Evolutionary conservation across 148 eudicot genomes (phyloP).

Genomic region (Vaccinium corymbosum): DNA sequence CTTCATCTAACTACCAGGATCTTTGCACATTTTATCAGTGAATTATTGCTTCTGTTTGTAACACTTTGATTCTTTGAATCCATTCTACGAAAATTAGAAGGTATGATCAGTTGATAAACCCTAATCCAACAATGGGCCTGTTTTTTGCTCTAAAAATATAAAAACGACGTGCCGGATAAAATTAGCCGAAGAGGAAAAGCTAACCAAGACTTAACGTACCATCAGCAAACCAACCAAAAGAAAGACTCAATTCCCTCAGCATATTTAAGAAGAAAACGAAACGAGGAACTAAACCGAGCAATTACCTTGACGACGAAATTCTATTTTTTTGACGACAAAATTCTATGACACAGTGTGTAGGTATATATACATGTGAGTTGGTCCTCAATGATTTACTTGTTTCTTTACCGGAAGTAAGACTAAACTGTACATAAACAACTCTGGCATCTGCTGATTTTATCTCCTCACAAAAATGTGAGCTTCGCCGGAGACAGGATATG

Average conservation of each 20-base stretch:
- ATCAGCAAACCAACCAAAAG: not conserved
- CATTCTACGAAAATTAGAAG: too few species aligned
- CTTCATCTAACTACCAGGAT: too few species aligned
- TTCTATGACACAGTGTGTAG: not conserved
- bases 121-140: too few species aligned
- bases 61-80: too few species aligned
- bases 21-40: too few species aligned
- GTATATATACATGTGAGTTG: slow-evolving; percentile 21
- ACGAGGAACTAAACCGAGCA: not conserved
- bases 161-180: not conserved
- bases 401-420: slow-evolving; percentile 16
- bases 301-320: slow-evolving; percentile 8
- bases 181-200: not conserved
- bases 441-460: not conserved
- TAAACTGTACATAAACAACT: slow-evolving; percentile 21
- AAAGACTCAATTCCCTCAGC: not conserved
- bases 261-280: not conserved
- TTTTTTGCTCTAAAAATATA: not conserved
- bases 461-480: not conserved
- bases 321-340: slow-evolving; percentile 3
- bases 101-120: too few species aligned
- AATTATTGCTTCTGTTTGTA: too few species aligned
- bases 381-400: not conserved
- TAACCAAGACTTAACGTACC: not conserved
- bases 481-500: not conserved